Conservation (phyloP, 768 basidiomycete species). For the Kwoniella dejecticola region DNA sequence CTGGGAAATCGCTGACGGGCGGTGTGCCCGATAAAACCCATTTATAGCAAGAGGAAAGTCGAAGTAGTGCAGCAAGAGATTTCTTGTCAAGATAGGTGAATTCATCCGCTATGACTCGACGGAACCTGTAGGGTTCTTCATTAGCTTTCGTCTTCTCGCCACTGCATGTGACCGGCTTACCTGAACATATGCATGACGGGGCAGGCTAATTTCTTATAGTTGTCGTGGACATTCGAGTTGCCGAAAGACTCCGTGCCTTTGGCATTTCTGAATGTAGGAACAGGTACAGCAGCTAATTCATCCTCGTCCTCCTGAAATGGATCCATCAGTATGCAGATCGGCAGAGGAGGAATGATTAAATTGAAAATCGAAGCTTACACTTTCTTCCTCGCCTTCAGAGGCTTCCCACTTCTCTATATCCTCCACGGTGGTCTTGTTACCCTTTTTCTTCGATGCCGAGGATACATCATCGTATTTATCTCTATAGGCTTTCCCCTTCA, state of each 20-base stretch:
- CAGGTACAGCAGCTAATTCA: conserved; percentile 25
- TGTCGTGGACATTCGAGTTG: conserved; percentile 64
- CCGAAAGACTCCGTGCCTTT: conserved; percentile 59
- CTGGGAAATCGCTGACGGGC: conserved; percentile 84
- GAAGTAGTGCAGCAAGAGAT: conserved; percentile 74
- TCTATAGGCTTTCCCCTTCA: conserved; percentile 47
- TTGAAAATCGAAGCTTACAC: no score
- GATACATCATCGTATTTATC: conserved; percentile 40
- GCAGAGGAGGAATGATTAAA: no score
- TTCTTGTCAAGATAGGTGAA: conserved; percentile 89
- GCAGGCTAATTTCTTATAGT: conserved; percentile 77
- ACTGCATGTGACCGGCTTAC: conserved; percentile 33
- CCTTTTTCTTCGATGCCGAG: conserved; percentile 31
- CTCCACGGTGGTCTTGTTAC: conserved; percentile 58
- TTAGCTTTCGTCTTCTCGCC: background rate
- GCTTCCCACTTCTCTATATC: conserved; percentile 44
- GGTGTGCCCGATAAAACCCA: conserved; percentile 99
- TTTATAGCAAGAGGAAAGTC: conserved; percentile 72
- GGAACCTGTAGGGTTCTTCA: conserved; percentile 60
- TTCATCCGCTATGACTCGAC: conserved; percentile 87
- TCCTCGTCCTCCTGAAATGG: conserved; percentile 12
- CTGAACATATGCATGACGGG: conserved; percentile 89
- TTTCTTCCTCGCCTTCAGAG: conserved; percentile 57
- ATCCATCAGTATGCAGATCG: no score
- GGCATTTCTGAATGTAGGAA: conserved; percentile 36